Evolutionary conservation across 2,329 filamentous ascomycete genomes (phyloP), one percentile per base, ranked within the genome.

Genomic region (Simplicillium sp.): DNA sequence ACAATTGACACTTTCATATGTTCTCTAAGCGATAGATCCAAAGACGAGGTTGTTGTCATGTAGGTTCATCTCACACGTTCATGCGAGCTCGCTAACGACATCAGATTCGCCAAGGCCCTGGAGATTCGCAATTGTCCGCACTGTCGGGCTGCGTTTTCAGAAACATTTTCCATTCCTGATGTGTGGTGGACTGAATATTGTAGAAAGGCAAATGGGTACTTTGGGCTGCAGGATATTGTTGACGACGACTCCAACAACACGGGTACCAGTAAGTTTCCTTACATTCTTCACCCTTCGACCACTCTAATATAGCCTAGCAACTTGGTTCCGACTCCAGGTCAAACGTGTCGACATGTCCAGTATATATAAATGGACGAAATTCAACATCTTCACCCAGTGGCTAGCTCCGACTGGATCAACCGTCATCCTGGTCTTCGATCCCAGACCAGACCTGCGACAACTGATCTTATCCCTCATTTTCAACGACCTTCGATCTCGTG

Each of bases 331-430:
- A 14, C 59, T 62, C 29, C 49, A 53, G 11, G 46, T 55, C 5
- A 64, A 62, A 37, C 45, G 50, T 2, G 41, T 59, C 3, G 13
- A 47, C 11, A 29, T 34, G 1, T 28, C 33, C 2, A 42, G 44
- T 2, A 13, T 48, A 1, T 62, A 65, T 40, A 20, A 45, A 2
- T 66, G 63, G 62, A 43, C 52, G 18, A 63, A 62, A 42, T 37
- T 64, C 2, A 62, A 63, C 39, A 40, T 56, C 11, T 55, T 62
- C 14, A 49, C 56, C 3, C 44, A 48, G 3, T 61, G 55, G 55
- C 29, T 47, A 14, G 33, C 40, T 1, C 17, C 38, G 0, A 42
- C 37, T 1, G 46, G 45, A 6, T 54, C 54, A 29, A 61, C 49
- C 0, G 20, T 9, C 20, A 43, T 64, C 15, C 29, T 64, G 15